Evolutionary conservation across 78 protist species (phyloP), one percentile per base, ranked within the genome.

Genomic region (Cavenderia fasciculata): DNA sequence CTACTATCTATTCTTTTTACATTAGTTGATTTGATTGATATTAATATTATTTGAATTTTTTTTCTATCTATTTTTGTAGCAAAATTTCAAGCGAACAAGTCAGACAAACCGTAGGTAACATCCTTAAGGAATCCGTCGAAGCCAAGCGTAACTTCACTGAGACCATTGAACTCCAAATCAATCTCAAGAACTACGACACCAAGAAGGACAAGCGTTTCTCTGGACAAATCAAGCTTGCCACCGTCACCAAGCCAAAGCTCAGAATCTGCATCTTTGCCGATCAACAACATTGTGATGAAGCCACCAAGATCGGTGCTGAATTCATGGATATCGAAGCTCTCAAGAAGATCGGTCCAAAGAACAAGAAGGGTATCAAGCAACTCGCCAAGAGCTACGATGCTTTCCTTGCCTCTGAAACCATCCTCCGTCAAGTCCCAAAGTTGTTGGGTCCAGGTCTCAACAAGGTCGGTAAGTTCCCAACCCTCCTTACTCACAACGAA

Each of bases 391-490:
- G 86, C 87, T 98, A 98, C 98, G 97, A 98, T 79, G 96, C 96
- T 40, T 99, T 99, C 99, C 92, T 99, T 5, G 99, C 99, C 25
- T 97, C 99, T n/a, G 98, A 96, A 71, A 33, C 98, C 8, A 63
- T 99, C 54, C 89, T 98, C 95, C 90, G 95, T 86, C 97, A 94
- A 94, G 85, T 99, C 41, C 99, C 99, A 19, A 96, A 99, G 73
- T 61, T 98, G 16, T 90, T 98, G 63, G 99, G 99, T 47, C 99
- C 99, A 49, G 97, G 98, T 57, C 97, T 99, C 85, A 96, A 92
- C 98, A 98, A 98, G 96, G 99, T 98, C 82, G 99, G 99, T 71
- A 99, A 99, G 97, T 99, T 99, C 99, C 99, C 99, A 54, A 34
- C 98, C 74, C 94, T 86, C 54, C 29, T 99, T 34, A 27, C 94